These are phyloP conservation scores for Candida qinlingensis DNA, from an alignment of 805 yeast species.

Conservation along the genomic window DNA sequence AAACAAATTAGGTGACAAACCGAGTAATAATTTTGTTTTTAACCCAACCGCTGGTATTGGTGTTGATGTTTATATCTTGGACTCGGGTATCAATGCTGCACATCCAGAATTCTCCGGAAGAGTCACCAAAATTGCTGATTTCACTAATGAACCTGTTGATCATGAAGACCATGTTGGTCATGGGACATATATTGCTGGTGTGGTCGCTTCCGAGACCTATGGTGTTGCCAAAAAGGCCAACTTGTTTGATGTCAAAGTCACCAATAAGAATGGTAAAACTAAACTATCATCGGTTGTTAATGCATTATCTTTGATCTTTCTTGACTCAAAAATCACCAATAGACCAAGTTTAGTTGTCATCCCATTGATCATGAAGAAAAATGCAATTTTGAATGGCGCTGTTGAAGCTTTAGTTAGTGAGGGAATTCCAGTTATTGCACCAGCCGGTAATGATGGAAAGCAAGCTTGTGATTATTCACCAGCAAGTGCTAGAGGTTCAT, in stretches of 20 bases:
- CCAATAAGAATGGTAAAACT: slow-evolving; percentile 33
- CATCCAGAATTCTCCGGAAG: slow-evolving; percentile 42
- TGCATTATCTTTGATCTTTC: slow-evolving; percentile 27
- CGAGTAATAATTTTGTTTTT: slow-evolving; percentile 32
- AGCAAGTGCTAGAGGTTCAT: slow-evolving; percentile 46
- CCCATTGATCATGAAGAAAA: slow-evolving; percentile 33
- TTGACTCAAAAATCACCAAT: slow-evolving; percentile 25
- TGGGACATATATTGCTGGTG: slow-evolving; percentile 55
- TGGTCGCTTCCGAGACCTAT: slow-evolving; percentile 43
- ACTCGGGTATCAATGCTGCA: slow-evolving; percentile 31
- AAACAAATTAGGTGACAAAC: slow-evolving; percentile 22
- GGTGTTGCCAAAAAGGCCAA: slow-evolving; percentile 48
- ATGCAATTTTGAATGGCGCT: slow-evolving; percentile 39
- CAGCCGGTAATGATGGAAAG: slow-evolving; percentile 45
- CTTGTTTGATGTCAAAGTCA: slow-evolving; percentile 39
- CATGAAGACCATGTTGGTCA: slow-evolving; percentile 40
- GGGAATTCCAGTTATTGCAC: slow-evolving; percentile 41
- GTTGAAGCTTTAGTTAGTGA: slow-evolving; percentile 35
- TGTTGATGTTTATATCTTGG: slow-evolving; percentile 34
- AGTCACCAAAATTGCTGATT: slow-evolving; percentile 38
- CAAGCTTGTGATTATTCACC: slow-evolving; percentile 45
- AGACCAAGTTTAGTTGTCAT: slow-evolving; percentile 36
- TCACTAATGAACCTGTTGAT: slow-evolving; percentile 31
- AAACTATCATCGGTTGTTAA: slow-evolving; percentile 29
- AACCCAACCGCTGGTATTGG: slow-evolving; percentile 38